Evolutionary conservation across 305 asterid genomes (phyloP).

Genomic region (Nicotiana rustica): DNA sequence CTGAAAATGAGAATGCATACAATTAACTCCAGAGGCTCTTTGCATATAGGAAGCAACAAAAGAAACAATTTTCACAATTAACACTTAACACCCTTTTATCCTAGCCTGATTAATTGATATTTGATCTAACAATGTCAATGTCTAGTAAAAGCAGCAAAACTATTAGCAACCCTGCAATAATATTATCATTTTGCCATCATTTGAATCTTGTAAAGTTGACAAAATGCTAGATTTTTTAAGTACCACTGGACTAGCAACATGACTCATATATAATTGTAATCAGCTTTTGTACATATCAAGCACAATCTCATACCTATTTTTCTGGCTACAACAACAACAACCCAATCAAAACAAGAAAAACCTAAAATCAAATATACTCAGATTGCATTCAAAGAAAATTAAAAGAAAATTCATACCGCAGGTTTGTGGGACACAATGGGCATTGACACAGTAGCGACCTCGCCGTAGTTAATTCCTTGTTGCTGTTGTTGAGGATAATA

Average conservation of each 20-base stretch:
- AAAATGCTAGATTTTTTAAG: neutral
- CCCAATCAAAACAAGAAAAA: too few relatives aligned
- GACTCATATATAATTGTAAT: neutral
- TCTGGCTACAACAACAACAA: too few relatives aligned
- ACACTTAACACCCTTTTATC: slow-evolving; percentile 10
- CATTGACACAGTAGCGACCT: slow-evolving; percentile 16
- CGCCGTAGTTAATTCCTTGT: slow-evolving; percentile 24
- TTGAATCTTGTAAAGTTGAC: neutral
- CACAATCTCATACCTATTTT: neutral
- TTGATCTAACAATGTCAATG: neutral
- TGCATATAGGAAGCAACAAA: neutral
- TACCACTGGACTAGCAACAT: neutral
- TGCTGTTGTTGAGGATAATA: slow-evolving; percentile 16
- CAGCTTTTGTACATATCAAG: neutral
- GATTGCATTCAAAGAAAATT: neutral
- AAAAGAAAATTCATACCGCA: slow-evolving; percentile 28
- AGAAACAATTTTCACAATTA: neutral
- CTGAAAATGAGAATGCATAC: neutral
- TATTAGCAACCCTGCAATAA: neutral
- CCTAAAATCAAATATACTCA: too few relatives aligned
- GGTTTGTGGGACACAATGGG: slow-evolving; percentile 9
- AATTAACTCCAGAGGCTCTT: neutral
- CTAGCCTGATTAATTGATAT: neutral
- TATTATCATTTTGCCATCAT: neutral
- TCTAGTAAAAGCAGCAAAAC: neutral